Conservation (phyloP, 1,284 basidiomycete species). For the Trametes hirsuta region DNA sequence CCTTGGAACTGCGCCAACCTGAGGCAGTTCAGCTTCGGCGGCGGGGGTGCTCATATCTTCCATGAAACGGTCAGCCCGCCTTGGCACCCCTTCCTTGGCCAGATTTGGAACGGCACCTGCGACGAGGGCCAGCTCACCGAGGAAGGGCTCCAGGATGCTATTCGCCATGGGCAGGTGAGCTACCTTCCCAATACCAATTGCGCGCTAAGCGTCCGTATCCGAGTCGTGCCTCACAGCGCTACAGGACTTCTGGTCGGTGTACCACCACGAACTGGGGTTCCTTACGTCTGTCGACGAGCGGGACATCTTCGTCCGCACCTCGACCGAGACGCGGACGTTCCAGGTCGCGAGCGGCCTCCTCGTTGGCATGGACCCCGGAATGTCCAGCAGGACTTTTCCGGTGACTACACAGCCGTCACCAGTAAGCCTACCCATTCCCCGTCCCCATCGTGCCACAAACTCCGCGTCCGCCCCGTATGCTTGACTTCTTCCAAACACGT, state of each 20-base stretch:
- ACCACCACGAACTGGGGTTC: conserved; percentile 46
- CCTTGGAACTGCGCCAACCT: conserved; percentile 46
- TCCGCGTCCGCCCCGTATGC: neutral
- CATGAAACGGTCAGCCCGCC: conserved; percentile 43
- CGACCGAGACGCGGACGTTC: conserved; percentile 50
- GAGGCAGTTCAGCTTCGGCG: conserved; percentile 41
- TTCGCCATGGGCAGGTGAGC: conserved; percentile 49
- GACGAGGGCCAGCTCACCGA: conserved; percentile 55
- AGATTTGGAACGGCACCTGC: conserved; percentile 60
- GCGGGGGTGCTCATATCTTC: conserved; percentile 43
- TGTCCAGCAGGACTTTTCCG: conserved; percentile 41
- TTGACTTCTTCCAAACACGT: neutral
- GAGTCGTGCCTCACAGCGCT: neutral
- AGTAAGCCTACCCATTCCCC: conserved; percentile 6
- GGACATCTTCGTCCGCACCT: conserved; percentile 49
- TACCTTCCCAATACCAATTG: neutral
- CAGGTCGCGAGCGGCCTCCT: conserved; percentile 55
- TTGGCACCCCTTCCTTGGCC: conserved; percentile 44
- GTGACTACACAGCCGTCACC: conserved; percentile 45
- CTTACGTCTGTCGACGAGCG: conserved; percentile 42
- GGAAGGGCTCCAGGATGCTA: conserved; percentile 50
- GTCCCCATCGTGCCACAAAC: neutral
- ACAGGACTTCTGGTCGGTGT: conserved; percentile 57
- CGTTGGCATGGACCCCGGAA: conserved; percentile 50
- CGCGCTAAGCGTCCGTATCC: neutral